Evolutionary conservation across 208 protist species (phyloP), one percentile per base, ranked within the genome.

Genomic region (Leptomonas seymouri): DNA sequence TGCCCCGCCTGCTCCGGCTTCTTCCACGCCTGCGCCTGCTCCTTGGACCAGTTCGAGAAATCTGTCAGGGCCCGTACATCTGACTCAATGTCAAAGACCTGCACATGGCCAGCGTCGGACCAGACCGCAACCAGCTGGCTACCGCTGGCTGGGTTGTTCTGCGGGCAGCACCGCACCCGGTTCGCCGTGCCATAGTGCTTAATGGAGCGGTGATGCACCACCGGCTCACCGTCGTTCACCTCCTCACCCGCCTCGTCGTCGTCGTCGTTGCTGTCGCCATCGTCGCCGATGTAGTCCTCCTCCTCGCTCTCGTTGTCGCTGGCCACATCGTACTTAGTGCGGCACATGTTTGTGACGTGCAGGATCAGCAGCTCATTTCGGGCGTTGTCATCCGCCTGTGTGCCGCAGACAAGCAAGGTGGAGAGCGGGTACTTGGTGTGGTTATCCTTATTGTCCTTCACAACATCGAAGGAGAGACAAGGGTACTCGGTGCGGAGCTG

Each of bases 351-450:
- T 3, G 73, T 87, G 11, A 97, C 67, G 53, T 97, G 97, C 71
- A 99, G 87, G 8, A 99, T 57, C 16, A 97, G 60, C 11, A 99
- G 71, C 65, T 98, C 94, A 71, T 99, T 99, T 31, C 98, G 85
- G 14, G 76, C 60, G 0, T 76, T 58, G 34, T 84, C 74, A 34
- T 97, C 95, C 27, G 98, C 97, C 87, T 99, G 97, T 25, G 98
- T 98, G 66, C 98, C 98, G 48, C 95, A 98, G 11, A 98, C 96
- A 7, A 98, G 69, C 62, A 94, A 95, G 44, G 89, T 81, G 6
- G 94, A 96, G 42, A 98, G 84, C 12, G 98, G 98, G 76, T 97
- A 99, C 56, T 78, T 86, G 61, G 81, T 92, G 64, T 81, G 77
- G 76, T 82, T 73, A 30, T 81, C 76, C 46, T 92, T 84, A 20